These are phyloP conservation scores for Ceratocystis cubensis DNA, from an alignment of 2,329 filamentous ascomycete genomes.

Conservation along the genomic window DNA sequence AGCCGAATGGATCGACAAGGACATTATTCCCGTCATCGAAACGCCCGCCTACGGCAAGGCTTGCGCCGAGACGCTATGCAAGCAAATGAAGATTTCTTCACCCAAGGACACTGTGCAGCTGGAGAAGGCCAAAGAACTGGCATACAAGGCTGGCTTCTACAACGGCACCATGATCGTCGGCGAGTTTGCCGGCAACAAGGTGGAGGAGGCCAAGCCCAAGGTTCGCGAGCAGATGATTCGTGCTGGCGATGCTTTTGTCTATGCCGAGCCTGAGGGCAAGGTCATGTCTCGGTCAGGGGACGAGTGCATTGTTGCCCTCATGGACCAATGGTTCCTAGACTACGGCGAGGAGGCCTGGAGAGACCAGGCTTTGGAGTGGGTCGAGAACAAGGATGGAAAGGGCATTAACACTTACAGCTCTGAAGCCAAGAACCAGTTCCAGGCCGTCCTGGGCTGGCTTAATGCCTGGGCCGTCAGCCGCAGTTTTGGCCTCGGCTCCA, in stretches of 20 bases:
- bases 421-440: slow-evolving; percentile 68
- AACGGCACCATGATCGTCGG: slow-evolving; percentile 82
- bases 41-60: slow-evolving; percentile 81
- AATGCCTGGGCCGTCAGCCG: slow-evolving; percentile 91
- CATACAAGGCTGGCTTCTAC: slow-evolving; percentile 97
- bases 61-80: slow-evolving; percentile 69
- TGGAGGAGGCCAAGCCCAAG: slow-evolving; percentile 76
- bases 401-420: slow-evolving; percentile 67
- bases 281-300: slow-evolving; percentile 84
- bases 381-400: slow-evolving; percentile 52
- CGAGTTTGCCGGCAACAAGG: slow-evolving; percentile 75
- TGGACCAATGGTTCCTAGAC: slow-evolving; percentile 97
- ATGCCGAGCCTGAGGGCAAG: slow-evolving; percentile 82
- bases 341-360: slow-evolving; percentile 90
- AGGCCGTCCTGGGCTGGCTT: slow-evolving; percentile 80
- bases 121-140: slow-evolving; percentile 85
- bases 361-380: slow-evolving; percentile 56
- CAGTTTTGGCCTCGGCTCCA: slow-evolving; percentile 83
- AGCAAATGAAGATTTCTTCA: slow-evolving; percentile 91
- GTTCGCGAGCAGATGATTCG: slow-evolving; percentile 68
- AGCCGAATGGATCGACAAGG: slow-evolving; percentile 88
- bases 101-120: slow-evolving; percentile 86
- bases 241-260: slow-evolving; percentile 69
- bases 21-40: slow-evolving; percentile 78
- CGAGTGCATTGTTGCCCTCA: slow-evolving; percentile 80